Evolutionary conservation across 257 asterid species (phyloP), one percentile per base, ranked within the genome.

Genomic region (Misopates orontium): DNA sequence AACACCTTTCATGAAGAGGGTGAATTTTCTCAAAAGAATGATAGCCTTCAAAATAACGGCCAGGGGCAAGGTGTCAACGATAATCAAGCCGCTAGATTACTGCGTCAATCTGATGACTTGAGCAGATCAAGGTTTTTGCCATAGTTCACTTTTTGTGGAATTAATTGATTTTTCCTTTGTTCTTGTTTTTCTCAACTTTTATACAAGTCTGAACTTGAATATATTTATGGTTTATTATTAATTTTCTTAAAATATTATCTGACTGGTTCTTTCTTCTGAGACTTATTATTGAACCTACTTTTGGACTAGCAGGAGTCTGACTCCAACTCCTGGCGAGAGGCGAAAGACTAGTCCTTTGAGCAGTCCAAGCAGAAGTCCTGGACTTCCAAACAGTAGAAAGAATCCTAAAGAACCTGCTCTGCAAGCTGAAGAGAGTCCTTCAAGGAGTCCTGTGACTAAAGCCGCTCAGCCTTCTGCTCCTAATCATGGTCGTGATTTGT

Each of bases 61-160:
- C 73, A 72, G 63, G 87, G 75, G 64, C 57, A 22, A 45, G 75
- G 54, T 65, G 40, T 36, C 52, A 69, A 66, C 66, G 57, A 69
- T 50, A 73, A 67, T 65, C 75, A 71, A 74, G 65, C 79, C 70
- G 66, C 75, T 40, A 13, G 56, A 32, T 64, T 56, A 41, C 45
- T 64, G 17, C 31, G 40, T 31, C 70, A 64, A 62, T 70, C 85
- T 48, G 72, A 82, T 73, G 63, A 71, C 56, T 67, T 80, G 23
- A 77, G 77, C 77, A 83, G 80, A 80, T 87, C 90, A 59, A 90
- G 99, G 95, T 93, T 64, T 23, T 55, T 54, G 10, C 12, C 41
- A 52, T 31, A 21, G 40, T 22, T 71, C 54, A 28, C 56, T 54
- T 42, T 41, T 24, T 39, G 28, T 64, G 39, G 50, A 54, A 23